Evolutionary conservation across 805 yeast genomes (phyloP).

Genomic region (Pichia ethanolica): DNA sequence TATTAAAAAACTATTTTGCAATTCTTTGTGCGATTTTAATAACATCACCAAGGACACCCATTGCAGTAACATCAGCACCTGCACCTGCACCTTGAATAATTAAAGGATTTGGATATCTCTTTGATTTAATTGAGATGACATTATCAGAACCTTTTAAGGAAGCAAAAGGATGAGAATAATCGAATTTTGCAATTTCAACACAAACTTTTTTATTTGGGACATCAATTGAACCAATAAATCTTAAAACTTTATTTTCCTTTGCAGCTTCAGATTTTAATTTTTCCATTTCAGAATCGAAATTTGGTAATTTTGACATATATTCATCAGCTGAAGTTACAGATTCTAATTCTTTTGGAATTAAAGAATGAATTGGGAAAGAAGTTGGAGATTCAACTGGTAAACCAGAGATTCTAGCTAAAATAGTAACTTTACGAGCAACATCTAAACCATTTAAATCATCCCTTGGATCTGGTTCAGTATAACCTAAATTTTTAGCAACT

Average conservation of each 20-base stretch:
- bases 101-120: constrained; percentile 88
- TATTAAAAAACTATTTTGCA: constrained; percentile 29
- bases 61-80: constrained; percentile 62
- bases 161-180: constrained; percentile 89
- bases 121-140: constrained; percentile 84
- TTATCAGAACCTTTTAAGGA: constrained; percentile 93
- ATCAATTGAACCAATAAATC: constrained; percentile 91
- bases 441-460: constrained; percentile 97
- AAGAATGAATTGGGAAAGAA: constrained; percentile 88
- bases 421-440: constrained; percentile 97
- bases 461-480: constrained; percentile 99
- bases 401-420: constrained; percentile 90
- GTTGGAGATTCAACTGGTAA: constrained; percentile 77
- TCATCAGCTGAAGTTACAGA: constrained; percentile 64
- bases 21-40: constrained; percentile 87
- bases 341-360: constrained; percentile 84
- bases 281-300: constrained; percentile 75
- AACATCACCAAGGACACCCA: constrained; percentile 90
- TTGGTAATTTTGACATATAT: constrained; percentile 72
- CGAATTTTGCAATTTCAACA: constrained; percentile 86
- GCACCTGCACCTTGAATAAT: constrained; percentile 97
- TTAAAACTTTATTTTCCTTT: constrained; percentile 73
- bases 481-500: constrained; percentile 85
- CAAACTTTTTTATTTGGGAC: constrained; percentile 59
- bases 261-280: constrained; percentile 75